These are phyloP conservation scores for Talaromyces verruculosus DNA, from an alignment of 2,329 filamentous ascomycete species.

Conservation along the genomic window DNA sequence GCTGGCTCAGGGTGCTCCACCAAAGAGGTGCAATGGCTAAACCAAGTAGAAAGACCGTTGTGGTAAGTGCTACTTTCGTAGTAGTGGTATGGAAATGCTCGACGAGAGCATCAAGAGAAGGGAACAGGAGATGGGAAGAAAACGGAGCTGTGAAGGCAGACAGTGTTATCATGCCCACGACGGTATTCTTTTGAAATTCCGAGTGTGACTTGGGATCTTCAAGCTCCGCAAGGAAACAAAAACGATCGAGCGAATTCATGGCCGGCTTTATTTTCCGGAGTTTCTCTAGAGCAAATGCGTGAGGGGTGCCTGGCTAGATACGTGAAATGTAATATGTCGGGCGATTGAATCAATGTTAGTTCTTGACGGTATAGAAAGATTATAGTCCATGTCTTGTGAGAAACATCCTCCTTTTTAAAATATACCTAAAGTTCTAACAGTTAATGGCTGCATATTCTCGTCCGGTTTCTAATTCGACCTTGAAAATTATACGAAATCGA, in stretches of 20 bases:
- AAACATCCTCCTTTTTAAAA: not conserved
- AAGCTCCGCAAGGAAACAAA: not conserved
- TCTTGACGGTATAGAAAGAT: not conserved
- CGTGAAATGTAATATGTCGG: not conserved
- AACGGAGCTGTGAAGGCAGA: slow-evolving; percentile 6
- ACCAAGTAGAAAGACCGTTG: slow-evolving; percentile 41
- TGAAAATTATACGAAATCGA: not conserved
- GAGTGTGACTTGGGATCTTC: not conserved
- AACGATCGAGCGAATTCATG: not conserved
- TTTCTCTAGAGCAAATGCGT: not conserved
- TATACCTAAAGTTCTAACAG: not conserved
- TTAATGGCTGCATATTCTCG: not conserved
- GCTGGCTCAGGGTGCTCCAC: slow-evolving; percentile 43
- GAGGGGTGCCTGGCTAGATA: not conserved
- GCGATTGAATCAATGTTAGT: not conserved
- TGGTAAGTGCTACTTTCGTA: slow-evolving; percentile 40
- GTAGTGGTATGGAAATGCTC: slow-evolving; percentile 33
- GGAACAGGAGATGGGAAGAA: not conserved
- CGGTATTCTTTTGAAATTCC: not conserved
- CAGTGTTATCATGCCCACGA: not conserved
- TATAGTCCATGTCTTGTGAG: not conserved
- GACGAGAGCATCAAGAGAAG: slow-evolving; percentile 32
- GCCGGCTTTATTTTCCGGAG: not conserved
- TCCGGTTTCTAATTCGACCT: not conserved
- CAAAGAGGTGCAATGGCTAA: slow-evolving; percentile 43